Evolutionary conservation across 495 filamentous ascomycete species (phyloP).

Genomic region (Geopyxis carbonaria): DNA sequence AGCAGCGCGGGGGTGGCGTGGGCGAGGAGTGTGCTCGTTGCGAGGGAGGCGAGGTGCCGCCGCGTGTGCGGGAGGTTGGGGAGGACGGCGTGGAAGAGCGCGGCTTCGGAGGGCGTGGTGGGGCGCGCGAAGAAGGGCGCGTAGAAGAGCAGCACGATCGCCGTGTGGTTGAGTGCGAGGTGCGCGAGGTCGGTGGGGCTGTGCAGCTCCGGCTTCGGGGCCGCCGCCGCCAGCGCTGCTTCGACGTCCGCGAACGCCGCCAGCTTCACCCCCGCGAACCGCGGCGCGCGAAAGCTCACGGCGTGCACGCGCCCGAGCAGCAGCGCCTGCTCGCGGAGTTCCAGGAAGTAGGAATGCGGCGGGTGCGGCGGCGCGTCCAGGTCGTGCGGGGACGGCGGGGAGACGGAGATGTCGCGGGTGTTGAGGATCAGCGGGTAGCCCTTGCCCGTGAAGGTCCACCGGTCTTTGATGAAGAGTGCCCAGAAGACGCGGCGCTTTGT

Average conservation of each 20-base stretch:
- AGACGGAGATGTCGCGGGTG: conserved; percentile 13
- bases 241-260: conserved; percentile 12
- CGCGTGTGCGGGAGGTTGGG: conserved; percentile 9
- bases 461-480: conserved; percentile 17
- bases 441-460: conserved; percentile 17
- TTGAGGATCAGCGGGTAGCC: conserved; percentile 18
- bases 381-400: conserved; percentile 13
- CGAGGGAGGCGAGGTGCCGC: conserved; percentile 6
- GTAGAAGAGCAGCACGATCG: conserved; percentile 15
- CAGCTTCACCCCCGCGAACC: conserved; percentile 9
- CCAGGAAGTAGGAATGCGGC: conserved; percentile 14
- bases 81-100: conserved; percentile 8
- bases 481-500: conserved; percentile 16
- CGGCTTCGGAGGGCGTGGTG: conserved; percentile 7
- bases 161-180: conserved; percentile 12
- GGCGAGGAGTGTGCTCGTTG: conserved; percentile 6
- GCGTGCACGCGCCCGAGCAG: conserved; percentile 12
- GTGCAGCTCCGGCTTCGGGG: too few species aligned
- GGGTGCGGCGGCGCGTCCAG: conserved; percentile 7
- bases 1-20: conserved; percentile 15
- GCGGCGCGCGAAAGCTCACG: conserved; percentile 14
- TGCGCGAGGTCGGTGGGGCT: conserved; percentile 5
- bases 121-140: conserved; percentile 19
- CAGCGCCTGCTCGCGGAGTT: conserved; percentile 12
- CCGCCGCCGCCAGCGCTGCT: too few species aligned